These are phyloP conservation scores for Lipomyces yarrowii DNA, from an alignment of 1,139 yeast genomes.

Conservation along the genomic window DNA sequence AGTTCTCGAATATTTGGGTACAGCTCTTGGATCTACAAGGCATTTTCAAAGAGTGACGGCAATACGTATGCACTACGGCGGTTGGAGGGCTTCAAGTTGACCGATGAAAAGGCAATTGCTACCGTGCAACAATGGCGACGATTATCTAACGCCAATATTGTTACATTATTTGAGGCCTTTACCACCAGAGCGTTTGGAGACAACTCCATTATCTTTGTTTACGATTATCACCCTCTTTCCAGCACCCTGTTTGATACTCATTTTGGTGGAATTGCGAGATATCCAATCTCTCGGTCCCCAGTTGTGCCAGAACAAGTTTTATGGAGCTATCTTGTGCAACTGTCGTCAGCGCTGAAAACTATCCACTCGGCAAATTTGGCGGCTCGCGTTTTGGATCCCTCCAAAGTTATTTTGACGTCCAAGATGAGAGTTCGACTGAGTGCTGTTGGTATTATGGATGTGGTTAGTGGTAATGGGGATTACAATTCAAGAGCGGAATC, in stretches of 20 bases:
- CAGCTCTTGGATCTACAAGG: slow-evolving; percentile 72
- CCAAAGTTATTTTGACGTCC: slow-evolving; percentile 71
- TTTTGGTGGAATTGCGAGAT: slow-evolving; percentile 48
- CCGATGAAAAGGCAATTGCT: slow-evolving; percentile 59
- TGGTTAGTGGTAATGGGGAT: slow-evolving; percentile 47
- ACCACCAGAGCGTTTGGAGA: slow-evolving; percentile 87
- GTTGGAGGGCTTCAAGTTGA: slow-evolving; percentile 62
- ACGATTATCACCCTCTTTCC: slow-evolving; percentile 71
- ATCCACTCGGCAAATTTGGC: slow-evolving; percentile 66
- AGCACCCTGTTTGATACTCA: slow-evolving; percentile 60
- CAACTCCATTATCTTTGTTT: slow-evolving; percentile 57
- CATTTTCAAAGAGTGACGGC: slow-evolving; percentile 78
- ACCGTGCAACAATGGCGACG: slow-evolving; percentile 57
- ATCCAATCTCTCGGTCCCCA: slow-evolving; percentile 37
- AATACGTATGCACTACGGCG: slow-evolving; percentile 74
- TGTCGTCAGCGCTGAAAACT: slow-evolving; percentile 64
- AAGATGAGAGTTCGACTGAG: slow-evolving; percentile 72
- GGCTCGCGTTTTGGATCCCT: slow-evolving; percentile 63
- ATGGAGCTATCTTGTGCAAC: slow-evolving; percentile 77
- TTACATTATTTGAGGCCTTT: slow-evolving; percentile 76
- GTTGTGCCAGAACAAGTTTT: slow-evolving; percentile 61
- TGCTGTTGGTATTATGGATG: slow-evolving; percentile 72
- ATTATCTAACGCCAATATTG: slow-evolving; percentile 60
- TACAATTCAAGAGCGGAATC: slow-evolving; percentile 33
- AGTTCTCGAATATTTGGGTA: slow-evolving; percentile 61